phyloP scores from a whole-genome alignment of 2,329 filamentous ascomycete species.

The Gaeumannomyces tritici region DNA sequence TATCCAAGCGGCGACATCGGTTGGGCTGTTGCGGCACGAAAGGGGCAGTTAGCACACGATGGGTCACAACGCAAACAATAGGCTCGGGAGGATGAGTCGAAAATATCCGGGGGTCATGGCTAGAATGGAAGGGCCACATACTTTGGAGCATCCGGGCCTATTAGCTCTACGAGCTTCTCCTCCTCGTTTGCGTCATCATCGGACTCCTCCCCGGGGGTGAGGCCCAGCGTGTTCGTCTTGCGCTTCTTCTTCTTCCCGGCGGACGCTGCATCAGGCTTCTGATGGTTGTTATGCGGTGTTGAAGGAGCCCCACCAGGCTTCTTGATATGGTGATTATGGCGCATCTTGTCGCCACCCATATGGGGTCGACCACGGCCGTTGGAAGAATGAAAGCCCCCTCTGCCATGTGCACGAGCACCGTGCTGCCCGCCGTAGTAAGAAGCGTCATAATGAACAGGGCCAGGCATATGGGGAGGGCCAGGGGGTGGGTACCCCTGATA shows the following conservation, averaged over 20 bases:
- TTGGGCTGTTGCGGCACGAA: constrained; percentile 30
- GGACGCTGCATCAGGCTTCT: constrained; percentile 41
- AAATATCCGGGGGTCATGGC: not conserved
- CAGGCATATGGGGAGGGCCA: constrained; percentile 18
- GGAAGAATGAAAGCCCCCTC: constrained; percentile 26
- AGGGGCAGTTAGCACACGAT: not conserved
- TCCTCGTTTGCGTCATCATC: constrained; percentile 67
- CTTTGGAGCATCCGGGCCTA: constrained; percentile 45
- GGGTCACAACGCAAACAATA: not conserved
- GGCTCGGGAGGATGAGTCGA: no score
- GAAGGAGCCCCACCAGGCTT: constrained; percentile 17
- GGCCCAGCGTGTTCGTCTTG: constrained; percentile 61
- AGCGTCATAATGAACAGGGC: constrained; percentile 16
- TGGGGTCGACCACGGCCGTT: constrained; percentile 20
- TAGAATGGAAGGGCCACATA: constrained; percentile 26
- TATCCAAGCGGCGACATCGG: constrained; percentile 72
- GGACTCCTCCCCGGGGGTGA: constrained; percentile 57
- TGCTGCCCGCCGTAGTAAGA: constrained; percentile 17
- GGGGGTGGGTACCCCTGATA: constrained; percentile 29
- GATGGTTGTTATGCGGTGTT: constrained; percentile 22
- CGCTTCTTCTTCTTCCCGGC: constrained; percentile 60
- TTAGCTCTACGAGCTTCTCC: constrained; percentile 41
- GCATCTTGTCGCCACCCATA: constrained; percentile 27
- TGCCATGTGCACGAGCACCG: constrained; percentile 25
- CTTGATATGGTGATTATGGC: constrained; percentile 19